These are phyloP conservation scores for Phyllosticta citriasiana DNA, from an alignment of 2,329 filamentous ascomycete genomes.

Conservation along the genomic window DNA sequence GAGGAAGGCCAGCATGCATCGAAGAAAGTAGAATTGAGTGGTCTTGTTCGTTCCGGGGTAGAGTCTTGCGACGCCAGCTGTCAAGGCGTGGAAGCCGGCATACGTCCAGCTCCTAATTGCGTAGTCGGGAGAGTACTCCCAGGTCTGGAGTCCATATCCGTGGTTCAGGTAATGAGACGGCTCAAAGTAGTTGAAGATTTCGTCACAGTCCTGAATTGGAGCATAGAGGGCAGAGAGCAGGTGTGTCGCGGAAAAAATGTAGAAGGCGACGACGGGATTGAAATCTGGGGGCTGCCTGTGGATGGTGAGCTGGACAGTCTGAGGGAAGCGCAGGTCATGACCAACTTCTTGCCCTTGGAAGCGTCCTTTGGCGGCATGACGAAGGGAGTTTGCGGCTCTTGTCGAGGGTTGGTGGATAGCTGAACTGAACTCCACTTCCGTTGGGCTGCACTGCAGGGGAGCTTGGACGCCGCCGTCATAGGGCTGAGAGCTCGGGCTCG, in stretches of 20 bases:
- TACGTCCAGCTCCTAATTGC: slow-evolving; percentile 96
- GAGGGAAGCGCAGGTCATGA: not conserved
- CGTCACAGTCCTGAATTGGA: slow-evolving; percentile 95
- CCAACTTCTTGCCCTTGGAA: slow-evolving; percentile 5
- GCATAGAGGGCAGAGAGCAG: slow-evolving; percentile 68
- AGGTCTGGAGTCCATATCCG: slow-evolving; percentile 89
- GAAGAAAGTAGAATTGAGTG: slow-evolving; percentile 77
- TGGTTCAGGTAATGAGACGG: slow-evolving; percentile 89
- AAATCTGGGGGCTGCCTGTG: slow-evolving; percentile 31
- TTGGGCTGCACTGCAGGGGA: not conserved
- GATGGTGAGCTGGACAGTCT: slow-evolving; percentile 35
- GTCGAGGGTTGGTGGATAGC: not conserved
- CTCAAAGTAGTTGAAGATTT: slow-evolving; percentile 99
- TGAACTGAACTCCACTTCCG: not conserved
- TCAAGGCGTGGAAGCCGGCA: slow-evolving; percentile 63
- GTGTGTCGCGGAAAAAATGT: slow-evolving; percentile 65
- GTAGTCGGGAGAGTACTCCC: slow-evolving; percentile 95
- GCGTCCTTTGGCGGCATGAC: slow-evolving; percentile 2
- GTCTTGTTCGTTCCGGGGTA: slow-evolving; percentile 36
- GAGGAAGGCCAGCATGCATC: slow-evolving; percentile 60
- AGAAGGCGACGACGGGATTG: slow-evolving; percentile 68
- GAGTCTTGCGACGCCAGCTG: slow-evolving; percentile 57
- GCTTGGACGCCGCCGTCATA: slow-evolving; percentile 1
- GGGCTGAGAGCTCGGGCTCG: slow-evolving; percentile 5
- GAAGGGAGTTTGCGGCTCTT: not conserved